These are phyloP conservation scores for Eimeria maxima DNA, from an alignment of 169 alveolate genomes.

Conservation along the genomic window DNA sequence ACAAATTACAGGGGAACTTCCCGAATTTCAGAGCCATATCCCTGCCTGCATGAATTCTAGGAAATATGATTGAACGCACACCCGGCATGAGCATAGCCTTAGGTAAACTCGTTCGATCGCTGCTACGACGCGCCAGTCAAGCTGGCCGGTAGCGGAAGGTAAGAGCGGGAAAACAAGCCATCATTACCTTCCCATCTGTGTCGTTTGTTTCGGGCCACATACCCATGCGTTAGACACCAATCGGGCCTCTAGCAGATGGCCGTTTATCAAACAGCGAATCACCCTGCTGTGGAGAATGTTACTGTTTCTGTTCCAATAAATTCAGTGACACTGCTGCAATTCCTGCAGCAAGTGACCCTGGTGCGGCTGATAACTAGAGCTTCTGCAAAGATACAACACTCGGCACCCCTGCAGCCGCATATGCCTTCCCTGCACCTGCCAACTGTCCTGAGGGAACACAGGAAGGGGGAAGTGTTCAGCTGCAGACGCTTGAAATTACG, in stretches of 20 bases:
- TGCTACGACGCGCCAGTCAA: neutral
- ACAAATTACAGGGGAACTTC: neutral
- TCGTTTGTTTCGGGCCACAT: neutral
- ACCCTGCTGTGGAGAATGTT: conserved; percentile 48
- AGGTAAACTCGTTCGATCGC: neutral
- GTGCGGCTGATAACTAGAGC: conserved; percentile 9
- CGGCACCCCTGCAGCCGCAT: conserved; percentile 21
- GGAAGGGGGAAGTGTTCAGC: neutral
- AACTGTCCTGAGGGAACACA: neutral
- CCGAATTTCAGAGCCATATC: neutral
- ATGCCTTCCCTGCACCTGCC: conserved; percentile 4
- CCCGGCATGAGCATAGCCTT: neutral
- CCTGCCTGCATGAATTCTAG: neutral
- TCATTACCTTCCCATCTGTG: neutral
- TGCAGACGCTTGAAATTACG: neutral
- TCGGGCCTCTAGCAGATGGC: neutral
- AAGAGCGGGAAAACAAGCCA: neutral
- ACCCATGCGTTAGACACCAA: conserved; percentile 13
- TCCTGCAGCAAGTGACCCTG: neutral
- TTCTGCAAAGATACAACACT: conserved; percentile 8
- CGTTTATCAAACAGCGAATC: conserved; percentile 49
- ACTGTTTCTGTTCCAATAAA: neutral
- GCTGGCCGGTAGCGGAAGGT: conserved; percentile 23
- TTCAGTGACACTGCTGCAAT: neutral
- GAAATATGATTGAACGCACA: neutral